Base-by-base conservation (phyloP, 495 filamentous ascomycete genomes). In the Hypoxylon trugodes region DNA sequence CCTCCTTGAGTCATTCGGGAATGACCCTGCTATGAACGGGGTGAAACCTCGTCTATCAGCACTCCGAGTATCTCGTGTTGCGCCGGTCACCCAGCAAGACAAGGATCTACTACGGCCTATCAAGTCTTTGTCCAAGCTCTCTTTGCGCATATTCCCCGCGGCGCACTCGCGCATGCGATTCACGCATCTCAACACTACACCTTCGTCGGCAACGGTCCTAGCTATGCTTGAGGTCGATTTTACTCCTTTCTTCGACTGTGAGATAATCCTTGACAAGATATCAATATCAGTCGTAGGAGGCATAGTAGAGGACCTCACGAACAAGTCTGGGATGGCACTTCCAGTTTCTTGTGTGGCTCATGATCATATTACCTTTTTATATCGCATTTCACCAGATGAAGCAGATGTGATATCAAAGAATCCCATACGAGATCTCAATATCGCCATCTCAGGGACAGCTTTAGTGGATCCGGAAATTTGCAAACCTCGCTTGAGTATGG, bases 201-300 rank as follows among this genome's bases (percentile, higher is more conserved):
- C 86, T 16, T 80, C 84, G 10, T 86, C 83, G 55, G 81, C 86
- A n/a, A 82, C 86, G 18, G 81, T 94, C 0, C 83, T 96, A 40
- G 93, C 93, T 16, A 89, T 90, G 45, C 80, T 97, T 13, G 93
- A 96, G 73, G 79, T 96, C 46, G 93, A 97, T 73, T 88, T 96
- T 50, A 94, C 91, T 0, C 87, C 92, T 16, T 93, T 91, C 60
- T 84, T 91, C 43, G 85, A 86, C 32, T 91, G 86, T 65, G 86
- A 90, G 69, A 85, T 93, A 41, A 71, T 75, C 5, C 84, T 98
- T 25, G 79, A 89, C 47, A 83, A 84, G 43, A 87, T 92, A 41
- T 73, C 84, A n/a, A 78, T 96, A 48, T 66, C 75, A 5, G 71
- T 96, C 9, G 81, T 81, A 38, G 87, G 87, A 18, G 92, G 91